Percentiles rank a stretch among this genome's conserved stretches.
Conservation (phyloP, 768 basidiomycete species). For the Leccinum longicurvipes region DNA sequence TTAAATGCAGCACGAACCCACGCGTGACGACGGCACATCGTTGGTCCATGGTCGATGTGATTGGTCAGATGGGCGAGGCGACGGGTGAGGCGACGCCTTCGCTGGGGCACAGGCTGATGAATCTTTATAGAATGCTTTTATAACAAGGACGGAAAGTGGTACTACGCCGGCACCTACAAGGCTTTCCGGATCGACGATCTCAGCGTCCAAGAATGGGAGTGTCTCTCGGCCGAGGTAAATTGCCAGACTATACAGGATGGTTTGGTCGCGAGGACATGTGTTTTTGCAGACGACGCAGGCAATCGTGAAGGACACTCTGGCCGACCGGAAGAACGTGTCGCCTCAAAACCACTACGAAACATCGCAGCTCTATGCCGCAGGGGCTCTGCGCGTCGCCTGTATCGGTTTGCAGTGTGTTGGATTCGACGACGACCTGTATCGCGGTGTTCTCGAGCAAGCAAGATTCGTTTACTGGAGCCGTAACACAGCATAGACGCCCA, state of each 20-base stretch:
- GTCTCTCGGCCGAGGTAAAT: slow-evolving; percentile 59
- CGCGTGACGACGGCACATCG: slow-evolving; percentile 73
- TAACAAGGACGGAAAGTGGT: slow-evolving; percentile 77
- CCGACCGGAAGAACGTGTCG: slow-evolving; percentile 68
- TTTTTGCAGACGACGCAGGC: slow-evolving; percentile 55
- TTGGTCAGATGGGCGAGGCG: slow-evolving; percentile 54
- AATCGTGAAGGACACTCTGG: slow-evolving; percentile 69
- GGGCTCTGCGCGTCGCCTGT: slow-evolving; percentile 71
- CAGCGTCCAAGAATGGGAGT: slow-evolving; percentile 64
- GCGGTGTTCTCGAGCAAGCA: slow-evolving; percentile 63
- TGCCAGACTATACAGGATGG: background rate
- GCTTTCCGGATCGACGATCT: slow-evolving; percentile 64
- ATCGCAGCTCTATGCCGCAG: slow-evolving; percentile 65
- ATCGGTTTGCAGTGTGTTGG: slow-evolving; percentile 74
- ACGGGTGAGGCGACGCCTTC: slow-evolving; percentile 44
- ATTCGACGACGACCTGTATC: slow-evolving; percentile 67
- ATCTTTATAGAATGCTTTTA: slow-evolving; percentile 66
- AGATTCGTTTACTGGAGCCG: slow-evolving; percentile 27
- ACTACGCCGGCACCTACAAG: slow-evolving; percentile 78
- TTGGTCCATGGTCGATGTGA: slow-evolving; percentile 65
- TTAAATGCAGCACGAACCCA: slow-evolving; percentile 79
- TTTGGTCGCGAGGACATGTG: slow-evolving; percentile 5
- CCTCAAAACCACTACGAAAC: slow-evolving; percentile 78
- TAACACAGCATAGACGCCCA: slow-evolving; percentile 13
- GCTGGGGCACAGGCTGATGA: background rate